phyloP scores from a whole-genome alignment of 805 yeast genomes.

The Schwanniomyces polymorphus region DNA sequence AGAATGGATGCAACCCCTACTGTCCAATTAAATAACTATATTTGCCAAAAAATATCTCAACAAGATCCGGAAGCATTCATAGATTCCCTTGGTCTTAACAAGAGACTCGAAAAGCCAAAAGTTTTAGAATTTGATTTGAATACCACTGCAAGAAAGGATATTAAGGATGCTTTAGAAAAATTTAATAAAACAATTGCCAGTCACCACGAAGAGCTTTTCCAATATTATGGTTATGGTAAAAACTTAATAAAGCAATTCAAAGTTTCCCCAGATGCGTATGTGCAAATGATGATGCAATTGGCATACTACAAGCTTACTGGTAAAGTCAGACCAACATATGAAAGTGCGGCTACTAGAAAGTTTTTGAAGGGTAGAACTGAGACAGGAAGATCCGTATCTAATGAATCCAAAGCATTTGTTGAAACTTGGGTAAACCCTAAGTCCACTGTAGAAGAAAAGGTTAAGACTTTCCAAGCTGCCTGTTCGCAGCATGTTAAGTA shows the following conservation, averaged over 20 bases:
- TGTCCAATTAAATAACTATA: conserved; percentile 76
- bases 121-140: conserved; percentile 58
- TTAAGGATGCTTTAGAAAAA: conserved; percentile 53
- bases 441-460: conserved; percentile 54
- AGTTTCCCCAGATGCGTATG: conserved; percentile 89
- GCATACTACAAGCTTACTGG: conserved; percentile 86
- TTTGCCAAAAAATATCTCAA: conserved; percentile 56
- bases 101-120: conserved; percentile 10
- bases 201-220: conserved; percentile 78
- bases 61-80: conserved; percentile 38
- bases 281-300: conserved; percentile 88
- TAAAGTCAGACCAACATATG: conserved; percentile 84
- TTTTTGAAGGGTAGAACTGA: conserved; percentile 92
- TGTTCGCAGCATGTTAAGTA: conserved; percentile 71
- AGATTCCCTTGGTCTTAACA: conserved; percentile 20
- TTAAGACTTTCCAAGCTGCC: conserved; percentile 70
- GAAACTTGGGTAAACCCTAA: conserved; percentile 65
- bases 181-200: conserved; percentile 58
- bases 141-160: conserved; percentile 49
- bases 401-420: conserved; percentile 69
- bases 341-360: conserved; percentile 91
- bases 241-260: conserved; percentile 79
- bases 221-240: conserved; percentile 84
- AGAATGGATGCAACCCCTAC: conserved; percentile 99
- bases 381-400: conserved; percentile 82